A percentile compares a stretch with the other conserved stretches of the same genome.
These are phyloP conservation scores for Trichoderma atroviride DNA, from an alignment of 2,329 filamentous ascomycete genomes.

Conservation along the genomic window DNA sequence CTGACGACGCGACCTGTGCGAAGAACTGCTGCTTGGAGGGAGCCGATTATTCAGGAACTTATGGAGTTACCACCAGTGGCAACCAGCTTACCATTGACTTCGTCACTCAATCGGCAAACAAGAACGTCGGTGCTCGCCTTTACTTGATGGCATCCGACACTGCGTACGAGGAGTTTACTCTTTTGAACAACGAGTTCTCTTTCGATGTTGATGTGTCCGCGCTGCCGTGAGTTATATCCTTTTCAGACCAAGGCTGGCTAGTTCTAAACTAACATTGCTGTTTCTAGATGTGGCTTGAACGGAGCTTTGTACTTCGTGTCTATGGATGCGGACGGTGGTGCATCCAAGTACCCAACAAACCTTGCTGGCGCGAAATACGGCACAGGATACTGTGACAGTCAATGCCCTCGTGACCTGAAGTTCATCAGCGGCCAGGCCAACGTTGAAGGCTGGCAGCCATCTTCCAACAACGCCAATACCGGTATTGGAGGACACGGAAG, in stretches of 20 bases:
- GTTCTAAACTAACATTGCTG: constrained; percentile 29
- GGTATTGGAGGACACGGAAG: constrained; percentile 56
- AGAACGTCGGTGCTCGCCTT: constrained; percentile 58
- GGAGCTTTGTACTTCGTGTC: constrained; percentile 69
- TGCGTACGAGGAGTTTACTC: constrained; percentile 66
- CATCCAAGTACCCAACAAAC: constrained; percentile 53
- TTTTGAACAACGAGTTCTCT: constrained; percentile 69
- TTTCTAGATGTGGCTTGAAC: constrained; percentile 69
- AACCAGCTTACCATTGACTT: constrained; percentile 59
- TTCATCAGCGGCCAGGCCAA: constrained; percentile 61
- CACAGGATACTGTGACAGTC: constrained; percentile 58
- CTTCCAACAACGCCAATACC: constrained; percentile 56
- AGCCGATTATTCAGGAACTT: constrained; percentile 54
- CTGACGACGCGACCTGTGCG: constrained; percentile 48
- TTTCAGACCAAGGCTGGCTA: too few species aligned
- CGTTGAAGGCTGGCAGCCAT: constrained; percentile 54
- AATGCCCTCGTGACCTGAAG: constrained; percentile 59
- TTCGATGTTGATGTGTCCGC: constrained; percentile 71
- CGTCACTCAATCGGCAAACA: constrained; percentile 53
- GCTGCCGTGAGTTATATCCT: constrained; percentile 10
- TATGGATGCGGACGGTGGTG: constrained; percentile 62
- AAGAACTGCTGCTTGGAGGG: constrained; percentile 56
- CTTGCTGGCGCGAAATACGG: constrained; percentile 61
- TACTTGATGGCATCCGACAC: constrained; percentile 65
- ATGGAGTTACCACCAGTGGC: constrained; percentile 57